Evolutionary conservation across 2,329 filamentous ascomycete genomes (phyloP).

Genomic region (Colletotrichum acutatum): DNA sequence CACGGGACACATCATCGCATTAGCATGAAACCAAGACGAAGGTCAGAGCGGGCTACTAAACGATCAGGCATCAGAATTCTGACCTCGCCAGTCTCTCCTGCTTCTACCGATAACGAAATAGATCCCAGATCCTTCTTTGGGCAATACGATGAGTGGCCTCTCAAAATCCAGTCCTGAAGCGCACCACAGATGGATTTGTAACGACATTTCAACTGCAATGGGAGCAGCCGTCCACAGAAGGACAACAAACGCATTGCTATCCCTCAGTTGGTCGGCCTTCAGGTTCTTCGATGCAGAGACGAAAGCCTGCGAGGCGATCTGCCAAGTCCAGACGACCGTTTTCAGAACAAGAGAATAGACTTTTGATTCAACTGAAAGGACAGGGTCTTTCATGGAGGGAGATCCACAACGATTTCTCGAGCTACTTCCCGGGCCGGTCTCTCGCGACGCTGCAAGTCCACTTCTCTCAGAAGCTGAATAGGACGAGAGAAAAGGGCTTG

Average conservation of each 20-base stretch:
- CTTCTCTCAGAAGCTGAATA: slow-evolving; percentile 4
- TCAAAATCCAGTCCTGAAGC: neutral
- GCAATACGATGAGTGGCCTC: neutral
- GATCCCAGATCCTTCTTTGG: neutral
- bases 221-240: neutral
- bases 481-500: neutral
- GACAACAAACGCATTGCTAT: neutral
- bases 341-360: neutral
- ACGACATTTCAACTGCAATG: neutral
- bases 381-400: neutral
- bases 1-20: neutral
- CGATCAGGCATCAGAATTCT: neutral
- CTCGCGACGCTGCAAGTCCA: neutral
- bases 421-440: neutral
- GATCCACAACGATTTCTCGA: neutral
- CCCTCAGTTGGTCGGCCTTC: neutral
- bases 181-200: neutral
- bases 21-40: neutral
- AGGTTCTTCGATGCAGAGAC: neutral
- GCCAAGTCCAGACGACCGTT: neutral
- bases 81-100: neutral
- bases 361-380: slow-evolving; percentile 8
- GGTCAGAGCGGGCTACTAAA: neutral
- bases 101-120: neutral
- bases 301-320: neutral